Conservation (phyloP, 176 grass and related monocot species). For the Cenchrus americanus region DNA sequence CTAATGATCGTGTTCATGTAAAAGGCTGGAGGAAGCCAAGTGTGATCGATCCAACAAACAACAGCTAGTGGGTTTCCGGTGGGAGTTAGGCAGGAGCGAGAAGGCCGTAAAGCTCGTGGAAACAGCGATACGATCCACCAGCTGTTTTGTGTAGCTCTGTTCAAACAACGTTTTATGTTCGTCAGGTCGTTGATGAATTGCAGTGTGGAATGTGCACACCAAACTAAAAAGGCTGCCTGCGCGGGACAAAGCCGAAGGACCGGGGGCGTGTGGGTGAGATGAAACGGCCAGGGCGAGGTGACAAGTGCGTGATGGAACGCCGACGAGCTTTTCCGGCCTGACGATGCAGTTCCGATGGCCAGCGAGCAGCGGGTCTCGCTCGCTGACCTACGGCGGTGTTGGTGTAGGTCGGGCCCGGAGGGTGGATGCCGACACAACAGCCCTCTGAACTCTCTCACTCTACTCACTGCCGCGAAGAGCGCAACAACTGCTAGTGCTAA, state of each 20-base stretch:
- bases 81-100: neutral
- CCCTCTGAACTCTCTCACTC: no score
- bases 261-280: neutral
- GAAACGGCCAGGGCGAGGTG: neutral
- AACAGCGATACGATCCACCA: neutral
- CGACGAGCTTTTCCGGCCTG: neutral
- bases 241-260: neutral
- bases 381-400: neutral
- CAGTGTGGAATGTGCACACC: neutral
- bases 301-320: neutral
- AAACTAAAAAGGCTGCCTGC: neutral
- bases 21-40: neutral
- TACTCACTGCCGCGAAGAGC: no score
- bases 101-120: neutral
- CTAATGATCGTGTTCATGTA: conserved; percentile 16
- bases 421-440: no score
- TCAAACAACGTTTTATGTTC: neutral
- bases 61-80: neutral
- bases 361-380: no score
- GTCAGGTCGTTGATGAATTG: neutral
- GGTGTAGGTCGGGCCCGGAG: no score
- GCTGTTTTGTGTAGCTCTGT: neutral
- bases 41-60: neutral
- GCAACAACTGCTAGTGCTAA: no score
- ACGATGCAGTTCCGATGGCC: neutral